Base-by-base conservation (phyloP, 371 early-diverging fungal species). In the Lichtheimia ramosa region DNA sequence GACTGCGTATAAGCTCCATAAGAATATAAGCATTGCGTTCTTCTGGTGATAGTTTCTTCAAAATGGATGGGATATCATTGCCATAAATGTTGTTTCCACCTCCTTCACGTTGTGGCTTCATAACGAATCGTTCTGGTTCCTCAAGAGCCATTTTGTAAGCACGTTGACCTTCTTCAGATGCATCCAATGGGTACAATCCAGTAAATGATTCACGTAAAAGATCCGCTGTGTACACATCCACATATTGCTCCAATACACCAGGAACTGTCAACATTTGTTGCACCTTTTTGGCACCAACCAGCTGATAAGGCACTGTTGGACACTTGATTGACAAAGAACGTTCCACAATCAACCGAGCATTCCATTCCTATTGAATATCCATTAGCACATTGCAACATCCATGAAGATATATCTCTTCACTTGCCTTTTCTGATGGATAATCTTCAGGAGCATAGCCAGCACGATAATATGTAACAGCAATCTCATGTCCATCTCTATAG, bases 101-200 rank as follows among this genome's bases (percentile, higher is more conserved):
- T 4, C 99, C 99, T 73, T 98, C 97, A 34, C 97, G 84, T 71
- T 96, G 97, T 3, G 99, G 97, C 70, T 98, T 98, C 82, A 96
- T 82, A 18, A 98, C 97, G 66, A 81, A 89, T 12, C 81, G 66
- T 13, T 79, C 81, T 3, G 93, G 91, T 16, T 82, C 62, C 14
- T 66, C 59, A 15, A 95, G 50, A 1, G 93, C 96, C 52, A 72
- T 63, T 43, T 88, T 66, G 34, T 82, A 84, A 0, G 95, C 94
- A 12, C 75, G 68, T 41, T 84, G 53, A 0, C 96, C 96, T 34
- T 83, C 88, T 0, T 71, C 60, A 0, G 86, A 75, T 46, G 62
- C 61, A 66, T 97, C 97, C 34, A 98, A 73, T 3, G 96, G 93
- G 65, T 92, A 96, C 56, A 97, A 73, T 1, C 95, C 96, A 1